A percentile compares a stretch with the other conserved stretches of the same genome.
These are phyloP conservation scores for Lactarius psammicola DNA, from an alignment of 768 basidiomycete species.

Conservation along the genomic window DNA sequence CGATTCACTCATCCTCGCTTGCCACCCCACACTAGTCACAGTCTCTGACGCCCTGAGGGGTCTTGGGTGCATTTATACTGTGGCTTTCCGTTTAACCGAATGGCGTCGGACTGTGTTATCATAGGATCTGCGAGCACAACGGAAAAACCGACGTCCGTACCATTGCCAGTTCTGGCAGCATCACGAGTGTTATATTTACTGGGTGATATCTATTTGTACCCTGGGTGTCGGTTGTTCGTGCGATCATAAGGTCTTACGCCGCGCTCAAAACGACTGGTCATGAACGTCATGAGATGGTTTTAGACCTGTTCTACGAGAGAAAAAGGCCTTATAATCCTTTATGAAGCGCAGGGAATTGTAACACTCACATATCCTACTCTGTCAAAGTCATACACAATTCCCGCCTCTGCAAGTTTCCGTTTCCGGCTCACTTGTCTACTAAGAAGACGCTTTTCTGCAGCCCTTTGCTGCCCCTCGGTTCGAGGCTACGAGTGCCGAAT, in stretches of 20 bases:
- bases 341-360: background rate
- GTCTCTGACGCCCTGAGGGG: background rate
- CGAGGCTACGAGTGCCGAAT: conserved; percentile 51
- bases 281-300: conserved; percentile 23
- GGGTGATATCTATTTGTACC: background rate
- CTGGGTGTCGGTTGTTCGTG: background rate
- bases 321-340: background rate
- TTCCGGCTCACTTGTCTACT: conserved; percentile 76
- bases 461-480: conserved; percentile 64
- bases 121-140: background rate
- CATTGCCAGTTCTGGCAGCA: background rate
- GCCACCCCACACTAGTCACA: no score
- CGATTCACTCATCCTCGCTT: no score
- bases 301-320: conserved; percentile 40
- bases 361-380: conserved; percentile 77
- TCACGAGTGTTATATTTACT: background rate
- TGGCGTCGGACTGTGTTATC: background rate
- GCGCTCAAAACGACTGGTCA: background rate
- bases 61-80: background rate
- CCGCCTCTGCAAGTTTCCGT: conserved; percentile 71
- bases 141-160: background rate
- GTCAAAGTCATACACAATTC: conserved; percentile 86
- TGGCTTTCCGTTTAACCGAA: background rate
- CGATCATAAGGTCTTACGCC: background rate
- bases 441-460: conserved; percentile 64